These are phyloP conservation scores for Saccharomycopsis hybrid DNA, from an alignment of 1,139 yeast species.

Conservation along the genomic window DNA sequence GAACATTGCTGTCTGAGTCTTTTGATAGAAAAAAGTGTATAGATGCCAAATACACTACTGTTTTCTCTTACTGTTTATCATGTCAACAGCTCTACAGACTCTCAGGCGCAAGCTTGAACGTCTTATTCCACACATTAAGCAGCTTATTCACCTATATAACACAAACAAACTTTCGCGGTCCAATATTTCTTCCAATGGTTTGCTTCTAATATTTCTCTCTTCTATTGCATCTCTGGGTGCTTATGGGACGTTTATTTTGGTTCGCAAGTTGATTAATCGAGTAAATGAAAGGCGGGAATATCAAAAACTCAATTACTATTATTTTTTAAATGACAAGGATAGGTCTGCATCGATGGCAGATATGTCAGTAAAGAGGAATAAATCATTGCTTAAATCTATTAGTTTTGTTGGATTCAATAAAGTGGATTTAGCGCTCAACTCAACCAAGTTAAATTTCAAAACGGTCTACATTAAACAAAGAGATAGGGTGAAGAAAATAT, in stretches of 20 bases:
- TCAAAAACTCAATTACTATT: constrained; percentile 17
- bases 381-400: constrained; percentile 18
- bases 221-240: constrained; percentile 14
- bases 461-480: constrained; percentile 23
- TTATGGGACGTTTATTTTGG: constrained; percentile 13
- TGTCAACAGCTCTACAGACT: too few relatives aligned
- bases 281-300: constrained; percentile 15
- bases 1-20: too few relatives aligned
- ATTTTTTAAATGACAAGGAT: constrained; percentile 13
- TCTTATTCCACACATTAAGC: not conserved
- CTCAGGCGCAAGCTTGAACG: too few relatives aligned
- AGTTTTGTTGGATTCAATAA: constrained; percentile 19
- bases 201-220: constrained; percentile 14
- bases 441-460: constrained; percentile 12
- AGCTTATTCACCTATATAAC: not conserved
- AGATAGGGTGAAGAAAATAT: constrained; percentile 29
- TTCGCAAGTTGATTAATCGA: constrained; percentile 8
- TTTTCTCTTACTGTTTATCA: too few relatives aligned
- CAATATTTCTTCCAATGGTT: constrained; percentile 9
- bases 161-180: not conserved
- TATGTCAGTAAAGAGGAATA: constrained; percentile 12
- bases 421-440: not conserved
- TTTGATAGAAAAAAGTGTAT: too few relatives aligned
- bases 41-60: too few relatives aligned
- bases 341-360: constrained; percentile 1